Evolutionary conservation across 2,329 filamentous ascomycete species (phyloP), one percentile per base, ranked within the genome.

Genomic region (Colletotrichum aenigma): DNA sequence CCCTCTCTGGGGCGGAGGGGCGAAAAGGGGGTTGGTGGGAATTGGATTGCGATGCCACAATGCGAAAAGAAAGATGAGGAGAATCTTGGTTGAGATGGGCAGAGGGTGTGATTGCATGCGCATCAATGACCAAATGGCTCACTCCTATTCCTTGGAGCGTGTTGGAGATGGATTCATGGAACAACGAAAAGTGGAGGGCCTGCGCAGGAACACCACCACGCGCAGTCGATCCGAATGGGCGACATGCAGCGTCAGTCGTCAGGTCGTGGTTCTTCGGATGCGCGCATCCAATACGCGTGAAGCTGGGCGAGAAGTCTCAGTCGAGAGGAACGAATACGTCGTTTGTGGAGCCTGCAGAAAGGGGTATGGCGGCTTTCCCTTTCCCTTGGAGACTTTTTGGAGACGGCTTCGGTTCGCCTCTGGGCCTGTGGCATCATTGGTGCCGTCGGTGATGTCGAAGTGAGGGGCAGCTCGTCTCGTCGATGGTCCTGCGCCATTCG

Each of bases 141-240:
- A 34, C 9, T 43, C 64, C 64, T 32, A 56, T 67, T 56, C 43
- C 43, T 32, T 67, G 65, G 65, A 70, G 34, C 24, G 32, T 21
- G 58, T 21, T 18, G 28, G 26, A n/a, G 43, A 48, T 48, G 36
- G 36, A 18, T 38, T 38, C 36, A 38, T 38, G 43, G 43, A 48
- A 48, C 43, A 12, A 30, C 52, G 15, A 55, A 71, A 75, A 55
- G 68, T 60, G 68, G 36, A 66, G n/a, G 43, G 2, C n/a, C 43
- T 9, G n/a, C 9, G 28, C 55, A 26, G 38, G 38, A 15, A 56
- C 43, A 48, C 43, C 43, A 48, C 30, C 62, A 64, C 28, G 21
- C 18, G 21, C 26, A 62, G 70, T 48, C 70, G 64, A 75, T 75
- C 64, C 56, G 28, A 75, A 75, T 65, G 64, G 38, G 69, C 73